Evolutionary conservation across 2,329 filamentous ascomycete species (phyloP), one percentile per base, ranked within the genome.

Genomic region (Xylaria sp.): DNA sequence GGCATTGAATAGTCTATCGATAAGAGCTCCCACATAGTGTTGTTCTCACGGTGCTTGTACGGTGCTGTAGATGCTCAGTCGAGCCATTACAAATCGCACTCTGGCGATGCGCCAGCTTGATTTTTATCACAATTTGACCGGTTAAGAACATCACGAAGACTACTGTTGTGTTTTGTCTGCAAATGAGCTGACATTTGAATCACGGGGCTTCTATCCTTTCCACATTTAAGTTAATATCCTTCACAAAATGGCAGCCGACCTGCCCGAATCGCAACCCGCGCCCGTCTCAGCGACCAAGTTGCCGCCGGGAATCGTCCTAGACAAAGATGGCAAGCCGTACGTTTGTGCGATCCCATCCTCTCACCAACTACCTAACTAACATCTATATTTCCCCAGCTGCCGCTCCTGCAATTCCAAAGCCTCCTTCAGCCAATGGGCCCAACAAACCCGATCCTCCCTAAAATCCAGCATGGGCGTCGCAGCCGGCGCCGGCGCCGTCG

Each of bases 251-350:
- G 72, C 75, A 13, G 72, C 74, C 39, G 73, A 77, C 37, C 70
- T 71, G 39, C 70, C 66, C 62, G 72, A 74, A 63, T 65, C 65
- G 46, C 69, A 69, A 54, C 59, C 68, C 6, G 62, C 62, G 55
- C 57, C 59, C 59, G 63, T 58, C 23, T 23, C 67, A 49, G 75
- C 80, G 30, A 82, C 82, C 70, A 83, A 80, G 69, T 75, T 89
- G 35, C 83, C 88, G 13, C 90, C 88, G 69, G 89, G 89, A 64
- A 80, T 93, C 2, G 82, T 93, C 44, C 76, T 93, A 42, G 90
- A 87, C 51, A 88, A 88, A 64, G 89, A 94, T 76, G 90, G 90
- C 58, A 94, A 94, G 75, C 90, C 90, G 90, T 93, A 76, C 79
- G 88, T n/a, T 47, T 42, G 23, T 3, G 4, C 23, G 4, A 30